Evolutionary conservation across 441 rosid species (phyloP).

Genomic region (Manihot esculenta): DNA sequence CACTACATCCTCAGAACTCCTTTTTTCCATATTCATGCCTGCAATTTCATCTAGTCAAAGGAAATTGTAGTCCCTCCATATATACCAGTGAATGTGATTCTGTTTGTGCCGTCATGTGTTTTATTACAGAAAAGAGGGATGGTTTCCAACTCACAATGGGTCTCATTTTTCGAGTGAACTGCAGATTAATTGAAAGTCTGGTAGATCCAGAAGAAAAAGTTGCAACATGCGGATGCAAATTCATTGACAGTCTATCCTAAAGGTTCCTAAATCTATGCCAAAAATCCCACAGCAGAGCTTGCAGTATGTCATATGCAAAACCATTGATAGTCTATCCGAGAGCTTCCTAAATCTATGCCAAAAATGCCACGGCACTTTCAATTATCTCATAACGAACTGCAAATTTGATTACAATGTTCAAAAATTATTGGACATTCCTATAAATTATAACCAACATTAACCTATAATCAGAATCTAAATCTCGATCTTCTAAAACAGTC

Average conservation of each 20-base stretch:
- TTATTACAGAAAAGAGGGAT: neutral
- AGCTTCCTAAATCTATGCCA: neutral
- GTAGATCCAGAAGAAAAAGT: constrained; percentile 4
- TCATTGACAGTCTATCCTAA: neutral
- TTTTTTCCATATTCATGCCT: neutral
- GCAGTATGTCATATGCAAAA: neutral
- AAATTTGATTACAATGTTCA: constrained; percentile 11
- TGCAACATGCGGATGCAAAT: neutral
- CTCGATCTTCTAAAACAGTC: neutral
- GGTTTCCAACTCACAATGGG: neutral
- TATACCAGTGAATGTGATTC: neutral
- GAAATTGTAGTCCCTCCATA: neutral
- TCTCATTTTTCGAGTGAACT: neutral
- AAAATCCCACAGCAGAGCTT: constrained; percentile 7
- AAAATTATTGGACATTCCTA: constrained; percentile 18
- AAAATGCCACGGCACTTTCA: constrained; percentile 12
- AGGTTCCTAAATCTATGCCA: neutral
- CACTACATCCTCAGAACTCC: neutral
- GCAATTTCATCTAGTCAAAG: neutral
- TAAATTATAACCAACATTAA: neutral
- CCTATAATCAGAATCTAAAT: constrained; percentile 13
- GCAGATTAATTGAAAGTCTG: neutral
- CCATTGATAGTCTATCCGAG: neutral
- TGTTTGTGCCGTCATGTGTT: neutral
- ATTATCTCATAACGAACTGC: neutral